These are phyloP conservation scores for Marasmius tenuissimus DNA, from an alignment of 1,284 basidiomycete species.

Conservation along the genomic window DNA sequence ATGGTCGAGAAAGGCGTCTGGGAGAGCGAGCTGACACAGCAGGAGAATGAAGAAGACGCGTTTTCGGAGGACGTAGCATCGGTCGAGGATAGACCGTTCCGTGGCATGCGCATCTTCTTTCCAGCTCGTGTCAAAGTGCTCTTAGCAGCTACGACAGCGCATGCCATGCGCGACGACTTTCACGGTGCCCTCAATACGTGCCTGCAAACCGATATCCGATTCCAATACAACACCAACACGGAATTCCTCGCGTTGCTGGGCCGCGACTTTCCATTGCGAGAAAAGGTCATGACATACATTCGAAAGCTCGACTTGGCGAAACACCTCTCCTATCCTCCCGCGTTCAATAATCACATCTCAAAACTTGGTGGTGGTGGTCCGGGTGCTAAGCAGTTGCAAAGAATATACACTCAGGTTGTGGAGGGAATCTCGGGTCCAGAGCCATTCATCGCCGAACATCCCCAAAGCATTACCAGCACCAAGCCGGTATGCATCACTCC, in stretches of 20 bases:
- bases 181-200: constrained; percentile 46
- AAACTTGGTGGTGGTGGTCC: constrained; percentile 36
- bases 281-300: constrained; percentile 44
- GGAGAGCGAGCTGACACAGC: constrained; percentile 19
- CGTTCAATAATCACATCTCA: constrained; percentile 49
- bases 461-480: constrained; percentile 28
- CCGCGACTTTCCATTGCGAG: constrained; percentile 29
- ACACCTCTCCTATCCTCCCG: constrained; percentile 47
- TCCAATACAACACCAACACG: constrained; percentile 32
- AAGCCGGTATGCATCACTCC: constrained; percentile 53
- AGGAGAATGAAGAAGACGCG: constrained; percentile 17
- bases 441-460: constrained; percentile 45
- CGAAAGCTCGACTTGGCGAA: constrained; percentile 48
- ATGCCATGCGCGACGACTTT: constrained; percentile 57
- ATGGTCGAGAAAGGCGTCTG: constrained; percentile 23
- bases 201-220: constrained; percentile 35
- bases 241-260: constrained; percentile 38
- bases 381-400: constrained; percentile 34
- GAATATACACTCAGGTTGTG: constrained; percentile 48
- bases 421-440: constrained; percentile 47
- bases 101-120: constrained; percentile 12
- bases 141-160: constrained; percentile 54
- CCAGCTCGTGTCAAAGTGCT: constrained; percentile 42
- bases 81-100: constrained; percentile 17
- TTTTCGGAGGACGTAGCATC: neutral